Percentiles rank a stretch among this genome's conserved stretches.
phyloP scores from a whole-genome alignment of 2,329 filamentous ascomycete genomes.

The Aspergillus candidus region DNA sequence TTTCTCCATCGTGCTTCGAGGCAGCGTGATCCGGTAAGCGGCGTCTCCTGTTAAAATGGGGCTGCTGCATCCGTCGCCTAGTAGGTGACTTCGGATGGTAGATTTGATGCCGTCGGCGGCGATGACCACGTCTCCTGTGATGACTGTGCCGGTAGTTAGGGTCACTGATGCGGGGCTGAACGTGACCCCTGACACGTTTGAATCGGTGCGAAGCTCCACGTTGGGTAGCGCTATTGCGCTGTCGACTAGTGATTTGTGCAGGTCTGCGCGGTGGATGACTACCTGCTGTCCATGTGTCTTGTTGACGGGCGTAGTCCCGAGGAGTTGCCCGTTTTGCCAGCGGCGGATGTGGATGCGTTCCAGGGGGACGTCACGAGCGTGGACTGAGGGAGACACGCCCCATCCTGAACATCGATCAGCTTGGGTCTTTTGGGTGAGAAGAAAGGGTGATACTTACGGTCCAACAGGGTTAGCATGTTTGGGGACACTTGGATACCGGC shows the following conservation, averaged over 20 bases:
- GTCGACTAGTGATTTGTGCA: constrained; percentile 29
- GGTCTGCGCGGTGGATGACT: constrained; percentile 32
- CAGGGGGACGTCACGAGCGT: constrained; percentile 28
- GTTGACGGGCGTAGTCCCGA: constrained; percentile 30
- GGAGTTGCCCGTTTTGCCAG: constrained; percentile 30
- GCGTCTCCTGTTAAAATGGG: constrained; percentile 58
- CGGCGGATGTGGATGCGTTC: constrained; percentile 32
- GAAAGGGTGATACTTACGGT: constrained; percentile 38
- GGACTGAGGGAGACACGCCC: constrained; percentile 29
- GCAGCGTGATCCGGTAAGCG: constrained; percentile 72
- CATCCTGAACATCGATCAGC: constrained; percentile 20
- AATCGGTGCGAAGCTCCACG: constrained; percentile 26
- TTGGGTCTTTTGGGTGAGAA: not conserved
- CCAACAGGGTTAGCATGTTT: constrained; percentile 70
- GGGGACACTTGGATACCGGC: constrained; percentile 78
- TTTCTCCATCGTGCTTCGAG: constrained; percentile 57
- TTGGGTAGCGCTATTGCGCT: constrained; percentile 24
- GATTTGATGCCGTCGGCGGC: constrained; percentile 53
- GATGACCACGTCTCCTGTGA: constrained; percentile 44
- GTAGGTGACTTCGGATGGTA: constrained; percentile 36
- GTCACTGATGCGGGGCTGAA: constrained; percentile 26
- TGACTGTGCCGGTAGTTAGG: constrained; percentile 19
- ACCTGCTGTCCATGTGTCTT: constrained; percentile 30
- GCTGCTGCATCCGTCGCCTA: constrained; percentile 23
- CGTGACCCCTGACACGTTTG: constrained; percentile 20